Evolutionary conservation across 2,329 filamentous ascomycete genomes (phyloP).

Genomic region (Coniochaeta ligniaria): DNA sequence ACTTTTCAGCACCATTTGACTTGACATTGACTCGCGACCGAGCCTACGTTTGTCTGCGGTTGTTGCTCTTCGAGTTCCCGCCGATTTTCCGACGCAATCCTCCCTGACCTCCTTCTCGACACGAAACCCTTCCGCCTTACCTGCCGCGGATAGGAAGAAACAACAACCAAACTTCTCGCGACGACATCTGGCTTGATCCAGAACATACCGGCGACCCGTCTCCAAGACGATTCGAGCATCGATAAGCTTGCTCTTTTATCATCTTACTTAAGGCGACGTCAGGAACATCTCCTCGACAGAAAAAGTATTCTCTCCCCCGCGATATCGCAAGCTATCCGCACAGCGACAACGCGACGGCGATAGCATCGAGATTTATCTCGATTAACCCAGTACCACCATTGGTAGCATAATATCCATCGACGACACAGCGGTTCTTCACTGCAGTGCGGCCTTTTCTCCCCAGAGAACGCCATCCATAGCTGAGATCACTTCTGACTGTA

Average conservation of each 20-base stretch:
- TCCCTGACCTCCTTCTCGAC: conserved; percentile 1
- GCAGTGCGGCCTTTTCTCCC: conserved; percentile 6
- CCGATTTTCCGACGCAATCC: conserved; percentile 1
- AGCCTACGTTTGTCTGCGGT: not conserved
- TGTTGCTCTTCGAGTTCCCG: not conserved
- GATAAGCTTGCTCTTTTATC: not conserved
- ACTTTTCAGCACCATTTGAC: not conserved
- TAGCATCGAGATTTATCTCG: conserved; percentile 3
- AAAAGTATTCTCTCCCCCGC: conserved; percentile 1
- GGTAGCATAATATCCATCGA: not conserved
- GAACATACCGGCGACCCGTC: not conserved
- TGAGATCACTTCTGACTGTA: conserved; percentile 13
- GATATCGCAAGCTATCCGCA: not conserved
- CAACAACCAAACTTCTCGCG: not conserved
- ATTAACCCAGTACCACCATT: not conserved
- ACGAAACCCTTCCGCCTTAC: conserved; percentile 2
- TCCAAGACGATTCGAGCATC: not conserved
- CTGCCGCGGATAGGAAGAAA: not conserved
- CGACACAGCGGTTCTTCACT: not conserved
- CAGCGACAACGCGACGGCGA: not conserved
- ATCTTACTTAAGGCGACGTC: not conserved
- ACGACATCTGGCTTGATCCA: not conserved
- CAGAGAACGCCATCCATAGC: conserved; percentile 7
- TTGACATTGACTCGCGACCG: not conserved
- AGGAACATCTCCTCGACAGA: not conserved